phyloP scores from a whole-genome alignment of 2,329 filamentous ascomycete genomes.

The Ophiostoma sp. region DNA sequence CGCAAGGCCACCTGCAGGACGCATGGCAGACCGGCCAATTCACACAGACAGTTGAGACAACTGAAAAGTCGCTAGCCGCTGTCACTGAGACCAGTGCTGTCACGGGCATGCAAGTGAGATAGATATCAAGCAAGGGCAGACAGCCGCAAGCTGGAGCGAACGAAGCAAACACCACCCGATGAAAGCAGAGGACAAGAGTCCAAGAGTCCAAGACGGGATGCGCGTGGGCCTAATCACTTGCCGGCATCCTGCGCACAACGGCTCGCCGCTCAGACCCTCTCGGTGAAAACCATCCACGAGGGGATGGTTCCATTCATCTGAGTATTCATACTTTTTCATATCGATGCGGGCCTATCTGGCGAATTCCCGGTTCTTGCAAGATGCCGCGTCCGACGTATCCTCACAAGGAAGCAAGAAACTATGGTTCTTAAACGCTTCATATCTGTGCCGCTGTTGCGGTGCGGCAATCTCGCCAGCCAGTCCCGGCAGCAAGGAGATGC shows the following conservation, averaged over 20 bases:
- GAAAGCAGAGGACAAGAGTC: background rate
- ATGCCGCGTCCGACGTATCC: background rate
- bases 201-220: background rate
- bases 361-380: background rate
- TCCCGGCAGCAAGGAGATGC: slow-evolving; percentile 3
- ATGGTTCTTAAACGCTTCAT: background rate
- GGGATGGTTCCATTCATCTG: background rate
- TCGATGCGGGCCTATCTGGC: background rate
- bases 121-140: background rate
- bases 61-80: background rate
- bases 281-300: background rate
- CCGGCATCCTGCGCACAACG: background rate
- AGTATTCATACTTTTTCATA: background rate
- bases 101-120: background rate
- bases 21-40: background rate
- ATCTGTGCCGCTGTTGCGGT: background rate
- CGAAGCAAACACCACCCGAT: background rate
- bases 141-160: background rate
- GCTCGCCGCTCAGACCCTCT: slow-evolving; percentile 17
- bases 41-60: background rate
- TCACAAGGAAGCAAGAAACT: background rate
- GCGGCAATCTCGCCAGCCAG: slow-evolving; percentile 2
- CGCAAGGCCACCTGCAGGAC: background rate
- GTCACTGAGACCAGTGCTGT: background rate
- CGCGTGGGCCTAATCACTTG: slow-evolving; percentile 12